Conservation (phyloP, 768 basidiomycete genomes). For the Tulasnella sp. region DNA sequence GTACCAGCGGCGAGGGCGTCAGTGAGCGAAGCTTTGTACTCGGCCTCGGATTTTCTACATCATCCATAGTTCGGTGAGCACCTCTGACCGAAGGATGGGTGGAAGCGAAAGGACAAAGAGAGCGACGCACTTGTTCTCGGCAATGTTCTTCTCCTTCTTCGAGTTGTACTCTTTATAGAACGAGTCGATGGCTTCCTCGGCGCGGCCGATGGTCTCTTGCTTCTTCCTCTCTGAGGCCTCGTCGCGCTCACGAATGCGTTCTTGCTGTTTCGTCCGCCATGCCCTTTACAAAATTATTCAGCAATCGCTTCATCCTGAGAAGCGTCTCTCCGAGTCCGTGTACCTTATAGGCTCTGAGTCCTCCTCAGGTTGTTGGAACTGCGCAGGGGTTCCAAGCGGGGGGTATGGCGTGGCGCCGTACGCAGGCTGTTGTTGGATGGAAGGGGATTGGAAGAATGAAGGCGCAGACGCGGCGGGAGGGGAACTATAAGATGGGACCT, state of each 20-base stretch:
- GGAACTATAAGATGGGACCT: no score
- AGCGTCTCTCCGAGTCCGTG: conserved; percentile 19
- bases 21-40: conserved; percentile 60
- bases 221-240: conserved; percentile 63
- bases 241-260: conserved; percentile 74
- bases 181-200: conserved; percentile 77
- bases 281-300: conserved; percentile 36
- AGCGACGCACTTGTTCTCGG: conserved; percentile 90
- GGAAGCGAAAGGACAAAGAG: neutral
- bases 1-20: conserved; percentile 78
- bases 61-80: no score
- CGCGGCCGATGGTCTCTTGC: conserved; percentile 72
- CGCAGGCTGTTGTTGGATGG: conserved; percentile 14
- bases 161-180: conserved; percentile 82
- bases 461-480: neutral
- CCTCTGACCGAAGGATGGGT: no score
- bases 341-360: conserved; percentile 83
- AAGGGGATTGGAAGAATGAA: conserved; percentile 15
- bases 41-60: conserved; percentile 75
- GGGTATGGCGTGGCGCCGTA: conserved; percentile 39
- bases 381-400: conserved; percentile 32
- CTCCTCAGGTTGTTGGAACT: conserved; percentile 41
- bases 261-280: conserved; percentile 81
- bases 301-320: neutral
- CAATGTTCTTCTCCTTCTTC: conserved; percentile 82